Evolutionary conservation across 192 early-diverging fungal genomes (phyloP).

Genomic region (Pilaira anomala): DNA sequence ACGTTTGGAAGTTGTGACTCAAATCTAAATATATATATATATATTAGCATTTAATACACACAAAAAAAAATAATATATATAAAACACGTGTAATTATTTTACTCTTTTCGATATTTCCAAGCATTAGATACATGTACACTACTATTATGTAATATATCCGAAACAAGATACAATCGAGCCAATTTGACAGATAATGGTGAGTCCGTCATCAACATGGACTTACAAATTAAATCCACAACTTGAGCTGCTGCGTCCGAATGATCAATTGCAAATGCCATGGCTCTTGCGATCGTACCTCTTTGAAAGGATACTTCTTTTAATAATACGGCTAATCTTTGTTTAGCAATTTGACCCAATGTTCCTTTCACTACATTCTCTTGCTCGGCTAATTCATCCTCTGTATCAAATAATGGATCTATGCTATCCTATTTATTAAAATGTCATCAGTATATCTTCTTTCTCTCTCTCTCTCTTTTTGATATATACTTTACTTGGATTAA

Average conservation of each 20-base stretch:
- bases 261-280: constrained; percentile 83
- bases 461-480: neutral
- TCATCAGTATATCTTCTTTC: constrained; percentile 1
- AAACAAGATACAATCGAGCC: constrained; percentile 78
- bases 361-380: constrained; percentile 45
- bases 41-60: too few relatives aligned
- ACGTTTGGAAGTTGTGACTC: constrained; percentile 58
- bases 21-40: too few relatives aligned
- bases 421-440: constrained; percentile 26
- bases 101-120: constrained; percentile 77
- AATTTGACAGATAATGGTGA: constrained; percentile 65
- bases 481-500: constrained; percentile 54
- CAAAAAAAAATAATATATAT: neutral
- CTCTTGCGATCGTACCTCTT: constrained; percentile 60
- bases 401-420: constrained; percentile 32
- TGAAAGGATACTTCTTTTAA: constrained; percentile 42
- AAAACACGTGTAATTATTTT: too few relatives aligned
- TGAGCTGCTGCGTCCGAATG: constrained; percentile 80
- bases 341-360: constrained; percentile 44
- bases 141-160: constrained; percentile 89
- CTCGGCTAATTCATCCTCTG: constrained; percentile 55
- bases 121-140: constrained; percentile 75
- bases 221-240: constrained; percentile 63
- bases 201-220: constrained; percentile 51
- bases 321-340: constrained; percentile 44